Conservation (phyloP, 2,329 filamentous ascomycete genomes). For the Dactylonectria estremocensis region DNA sequence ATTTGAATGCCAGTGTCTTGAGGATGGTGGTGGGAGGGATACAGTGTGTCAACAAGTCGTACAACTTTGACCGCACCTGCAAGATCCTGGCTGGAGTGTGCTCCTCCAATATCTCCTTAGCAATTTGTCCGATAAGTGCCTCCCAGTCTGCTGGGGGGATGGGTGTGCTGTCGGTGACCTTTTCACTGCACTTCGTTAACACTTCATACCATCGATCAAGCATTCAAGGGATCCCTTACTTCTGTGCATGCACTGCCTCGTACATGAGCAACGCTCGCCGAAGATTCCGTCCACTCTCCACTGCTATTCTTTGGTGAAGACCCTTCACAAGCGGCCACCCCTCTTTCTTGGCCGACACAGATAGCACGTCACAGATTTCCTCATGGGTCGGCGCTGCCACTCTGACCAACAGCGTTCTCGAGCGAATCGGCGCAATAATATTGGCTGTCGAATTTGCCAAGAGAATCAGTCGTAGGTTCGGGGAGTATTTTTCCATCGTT, state of each 20-base stretch:
- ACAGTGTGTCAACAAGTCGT: conserved; percentile 96
- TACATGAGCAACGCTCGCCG: conserved; percentile 95
- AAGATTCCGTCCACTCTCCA: conserved; percentile 91
- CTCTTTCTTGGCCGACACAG: conserved; percentile 80
- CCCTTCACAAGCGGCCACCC: conserved; percentile 83
- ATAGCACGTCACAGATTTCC: conserved; percentile 87
- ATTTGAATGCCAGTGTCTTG: conserved; percentile 94
- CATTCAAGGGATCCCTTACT: conserved; percentile 71
- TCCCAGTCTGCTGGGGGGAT: conserved; percentile 99
- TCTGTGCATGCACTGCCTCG: conserved; percentile 96
- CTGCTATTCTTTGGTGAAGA: conserved; percentile 88
- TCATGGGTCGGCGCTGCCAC: conserved; percentile 90
- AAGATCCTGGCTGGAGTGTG: conserved; percentile 92
- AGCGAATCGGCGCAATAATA: conserved; percentile 98
- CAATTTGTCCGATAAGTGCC: conserved; percentile 88
- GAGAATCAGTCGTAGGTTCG: conserved; percentile 91
- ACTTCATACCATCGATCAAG: conserved; percentile 6
- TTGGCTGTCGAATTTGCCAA: conserved; percentile 97
- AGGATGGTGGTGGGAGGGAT: conserved; percentile 95
- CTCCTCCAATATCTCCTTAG: conserved; percentile 94
- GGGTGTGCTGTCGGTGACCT: conserved; percentile 86
- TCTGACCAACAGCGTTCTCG: conserved; percentile 89
- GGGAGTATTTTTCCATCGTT: conserved; percentile 99
- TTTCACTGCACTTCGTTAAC: conserved; percentile 76
- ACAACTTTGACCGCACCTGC: conserved; percentile 92